phyloP scores from a whole-genome alignment of 345 rosid genomes.

The Sisymbrium altissimum region DNA sequence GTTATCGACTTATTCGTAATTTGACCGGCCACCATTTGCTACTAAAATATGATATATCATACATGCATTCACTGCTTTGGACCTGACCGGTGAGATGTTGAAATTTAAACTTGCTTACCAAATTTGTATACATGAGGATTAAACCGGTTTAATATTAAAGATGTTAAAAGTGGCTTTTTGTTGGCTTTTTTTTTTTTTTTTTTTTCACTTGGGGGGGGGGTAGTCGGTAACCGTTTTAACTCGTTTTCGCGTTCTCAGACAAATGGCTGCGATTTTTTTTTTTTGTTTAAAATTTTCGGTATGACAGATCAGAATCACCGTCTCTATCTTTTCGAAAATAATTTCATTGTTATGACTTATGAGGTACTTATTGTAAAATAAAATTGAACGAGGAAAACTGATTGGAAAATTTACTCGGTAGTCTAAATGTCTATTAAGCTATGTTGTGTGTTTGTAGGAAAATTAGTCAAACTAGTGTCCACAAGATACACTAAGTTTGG shows the following conservation, averaged over 20 bases:
- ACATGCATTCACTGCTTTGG: background rate
- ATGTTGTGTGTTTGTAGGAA: background rate
- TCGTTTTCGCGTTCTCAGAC: constrained; percentile 13
- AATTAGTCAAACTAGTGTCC: background rate
- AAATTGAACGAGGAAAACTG: too few species aligned
- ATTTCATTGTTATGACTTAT: too few species aligned
- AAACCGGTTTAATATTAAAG: background rate
- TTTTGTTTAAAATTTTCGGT: background rate
- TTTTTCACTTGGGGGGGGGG: constrained; percentile 5
- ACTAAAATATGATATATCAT: background rate
- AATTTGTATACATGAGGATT: background rate
- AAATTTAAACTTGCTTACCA: background rate
- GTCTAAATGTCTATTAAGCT: background rate
- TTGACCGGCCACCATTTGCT: background rate
- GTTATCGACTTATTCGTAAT: background rate
- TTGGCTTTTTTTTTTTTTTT: background rate
- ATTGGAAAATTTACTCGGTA: background rate
- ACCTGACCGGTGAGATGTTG: background rate
- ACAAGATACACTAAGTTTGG: background rate
- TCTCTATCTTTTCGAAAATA: background rate
- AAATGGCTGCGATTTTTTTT: background rate
- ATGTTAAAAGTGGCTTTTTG: constrained; percentile 4
- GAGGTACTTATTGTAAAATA: too few species aligned
- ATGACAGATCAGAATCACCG: constrained; percentile 14
- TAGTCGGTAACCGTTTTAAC: constrained; percentile 22